Conservation (phyloP, 768 basidiomycete genomes). For the Tubosaeta brunneosetosa region DNA sequence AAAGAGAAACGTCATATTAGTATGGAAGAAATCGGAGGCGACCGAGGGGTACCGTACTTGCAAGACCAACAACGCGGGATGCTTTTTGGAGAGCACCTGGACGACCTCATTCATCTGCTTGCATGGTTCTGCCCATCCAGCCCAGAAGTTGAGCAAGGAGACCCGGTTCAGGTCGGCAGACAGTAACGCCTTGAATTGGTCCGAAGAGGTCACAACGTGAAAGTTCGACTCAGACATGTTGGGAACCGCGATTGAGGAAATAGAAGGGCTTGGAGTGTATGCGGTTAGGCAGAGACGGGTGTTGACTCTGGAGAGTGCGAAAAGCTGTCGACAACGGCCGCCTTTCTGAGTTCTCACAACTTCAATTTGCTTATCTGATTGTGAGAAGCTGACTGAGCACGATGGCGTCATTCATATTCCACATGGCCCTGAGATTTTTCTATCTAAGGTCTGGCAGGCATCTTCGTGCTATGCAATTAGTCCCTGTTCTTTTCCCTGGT, state of each 20-base stretch:
- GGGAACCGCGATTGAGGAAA: background rate
- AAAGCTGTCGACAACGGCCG: background rate
- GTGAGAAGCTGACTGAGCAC: background rate
- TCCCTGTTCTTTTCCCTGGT: no score
- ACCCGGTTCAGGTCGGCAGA: conserved; percentile 72
- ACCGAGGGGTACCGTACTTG: conserved; percentile 46
- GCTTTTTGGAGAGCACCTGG: conserved; percentile 65
- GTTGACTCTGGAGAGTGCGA: background rate
- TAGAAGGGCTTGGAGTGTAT: background rate
- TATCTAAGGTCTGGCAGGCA: no score
- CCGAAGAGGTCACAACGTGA: conserved; percentile 51
- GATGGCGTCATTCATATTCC: background rate
- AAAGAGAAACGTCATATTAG: background rate
- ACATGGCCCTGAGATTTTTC: no score
- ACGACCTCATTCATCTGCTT: conserved; percentile 82
- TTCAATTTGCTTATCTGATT: background rate
- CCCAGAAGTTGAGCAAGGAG: conserved; percentile 93
- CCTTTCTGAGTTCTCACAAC: background rate
- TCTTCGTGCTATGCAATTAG: no score
- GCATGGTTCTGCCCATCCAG: conserved; percentile 90
- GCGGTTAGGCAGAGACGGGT: background rate
- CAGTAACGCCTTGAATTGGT: conserved; percentile 71
- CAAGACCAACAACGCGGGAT: conserved; percentile 65
- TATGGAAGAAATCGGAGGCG: background rate
- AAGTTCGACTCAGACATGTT: conserved; percentile 35